Conservation (phyloP, 257 asterid species). For the Ajuga chamaepitys region DNA sequence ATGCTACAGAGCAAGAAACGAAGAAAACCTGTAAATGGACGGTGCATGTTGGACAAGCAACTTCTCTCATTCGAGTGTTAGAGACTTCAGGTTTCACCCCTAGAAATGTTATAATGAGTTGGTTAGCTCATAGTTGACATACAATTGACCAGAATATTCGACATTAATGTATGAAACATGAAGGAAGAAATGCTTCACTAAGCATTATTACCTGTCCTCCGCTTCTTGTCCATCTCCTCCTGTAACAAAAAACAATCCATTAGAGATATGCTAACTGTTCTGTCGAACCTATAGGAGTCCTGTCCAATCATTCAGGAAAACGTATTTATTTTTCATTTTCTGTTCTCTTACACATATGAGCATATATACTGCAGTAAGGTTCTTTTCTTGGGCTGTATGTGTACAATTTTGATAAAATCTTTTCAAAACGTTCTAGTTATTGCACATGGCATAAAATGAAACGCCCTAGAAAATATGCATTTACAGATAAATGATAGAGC, state of each 20-base stretch:
- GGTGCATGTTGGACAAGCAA: slow-evolving; percentile 88
- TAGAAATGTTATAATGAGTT: slow-evolving; percentile 15
- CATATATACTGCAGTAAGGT: background rate
- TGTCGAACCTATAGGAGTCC: background rate
- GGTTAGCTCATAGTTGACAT: too few species aligned
- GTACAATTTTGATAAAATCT: background rate
- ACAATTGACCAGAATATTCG: background rate
- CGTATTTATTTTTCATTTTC: too few species aligned
- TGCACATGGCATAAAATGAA: background rate
- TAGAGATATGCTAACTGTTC: background rate
- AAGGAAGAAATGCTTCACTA: background rate
- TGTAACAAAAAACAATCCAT: slow-evolving; percentile 24
- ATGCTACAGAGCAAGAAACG: background rate
- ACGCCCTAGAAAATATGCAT: background rate
- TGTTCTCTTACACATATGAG: too few species aligned
- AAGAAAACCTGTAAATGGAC: slow-evolving; percentile 71
- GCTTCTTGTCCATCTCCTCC: slow-evolving; percentile 91
- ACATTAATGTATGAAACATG: background rate
- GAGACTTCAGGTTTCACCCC: slow-evolving; percentile 38
- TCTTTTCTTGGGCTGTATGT: background rate
- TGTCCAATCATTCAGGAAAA: background rate
- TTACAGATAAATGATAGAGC: background rate
- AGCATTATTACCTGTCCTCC: slow-evolving; percentile 41
- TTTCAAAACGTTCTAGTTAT: background rate
- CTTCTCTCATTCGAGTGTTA: slow-evolving; percentile 60